phyloP scores from a whole-genome alignment of 2,329 filamentous ascomycete genomes.

The Cladosporium sp. region DNA sequence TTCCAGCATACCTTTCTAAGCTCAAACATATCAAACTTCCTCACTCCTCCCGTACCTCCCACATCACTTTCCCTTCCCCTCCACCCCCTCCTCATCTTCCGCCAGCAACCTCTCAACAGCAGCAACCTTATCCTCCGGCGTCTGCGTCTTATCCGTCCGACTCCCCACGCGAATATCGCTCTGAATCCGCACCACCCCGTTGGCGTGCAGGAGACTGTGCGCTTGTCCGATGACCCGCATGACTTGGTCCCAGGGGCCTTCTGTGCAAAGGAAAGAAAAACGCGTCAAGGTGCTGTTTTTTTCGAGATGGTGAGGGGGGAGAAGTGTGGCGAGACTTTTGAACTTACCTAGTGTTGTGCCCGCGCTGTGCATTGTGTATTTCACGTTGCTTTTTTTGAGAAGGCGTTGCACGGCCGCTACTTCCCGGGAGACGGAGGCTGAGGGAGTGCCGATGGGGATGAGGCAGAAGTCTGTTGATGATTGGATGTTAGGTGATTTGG shows the following conservation, averaged over 20 bases:
- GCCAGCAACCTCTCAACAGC: conserved; percentile 52
- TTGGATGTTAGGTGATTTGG: no score
- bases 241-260: conserved; percentile 86
- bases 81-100: conserved; percentile 22
- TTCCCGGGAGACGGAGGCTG: conserved; percentile 54
- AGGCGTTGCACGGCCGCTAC: conserved; percentile 85
- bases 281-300: neutral
- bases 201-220: conserved; percentile 66
- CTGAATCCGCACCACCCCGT: conserved; percentile 78
- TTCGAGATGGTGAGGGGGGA: neutral
- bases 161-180: conserved; percentile 82
- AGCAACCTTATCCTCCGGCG: conserved; percentile 71
- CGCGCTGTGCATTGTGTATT: conserved; percentile 85
- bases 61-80: neutral
- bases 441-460: conserved; percentile 64
- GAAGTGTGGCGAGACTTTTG: no score
- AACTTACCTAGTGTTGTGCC: conserved; percentile 83
- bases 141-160: conserved; percentile 81
- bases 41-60: no score
- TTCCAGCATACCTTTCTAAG: no score
- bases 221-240: conserved; percentile 82
- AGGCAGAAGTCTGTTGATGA: conserved; percentile 71
- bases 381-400: conserved; percentile 72
- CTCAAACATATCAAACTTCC: no score
- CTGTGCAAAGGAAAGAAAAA: conserved; percentile 43